These are phyloP conservation scores for Prinsepia uniflora DNA, from an alignment of 306 rosid genomes.

Conservation along the genomic window DNA sequence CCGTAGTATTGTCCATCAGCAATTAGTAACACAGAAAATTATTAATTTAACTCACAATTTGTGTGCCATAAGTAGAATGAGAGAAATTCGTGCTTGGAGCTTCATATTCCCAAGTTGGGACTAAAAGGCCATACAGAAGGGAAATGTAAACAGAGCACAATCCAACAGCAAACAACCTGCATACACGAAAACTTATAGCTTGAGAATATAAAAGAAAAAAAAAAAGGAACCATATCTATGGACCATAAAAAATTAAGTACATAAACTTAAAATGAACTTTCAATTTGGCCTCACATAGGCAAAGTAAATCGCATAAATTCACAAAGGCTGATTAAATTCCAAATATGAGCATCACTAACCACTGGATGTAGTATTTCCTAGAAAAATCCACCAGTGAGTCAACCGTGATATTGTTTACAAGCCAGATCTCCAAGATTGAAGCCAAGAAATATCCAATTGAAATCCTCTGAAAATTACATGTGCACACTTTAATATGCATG, in stretches of 20 bases:
- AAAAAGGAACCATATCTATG: slow-evolving; percentile 3
- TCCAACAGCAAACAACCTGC: slow-evolving; percentile 58
- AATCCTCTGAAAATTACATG: slow-evolving; percentile 54
- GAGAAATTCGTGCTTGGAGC: slow-evolving; percentile 29
- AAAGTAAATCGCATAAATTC: no score
- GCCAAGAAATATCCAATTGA: slow-evolving; percentile 72
- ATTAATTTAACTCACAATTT: slow-evolving; percentile 41
- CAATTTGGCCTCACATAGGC: background rate
- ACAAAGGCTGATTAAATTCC: background rate
- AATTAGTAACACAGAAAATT: slow-evolving; percentile 1
- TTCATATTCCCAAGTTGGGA: slow-evolving; percentile 55
- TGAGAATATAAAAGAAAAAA: slow-evolving; percentile 15
- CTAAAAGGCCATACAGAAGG: slow-evolving; percentile 56
- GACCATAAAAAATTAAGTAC: background rate
- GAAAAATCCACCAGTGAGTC: slow-evolving; percentile 48
- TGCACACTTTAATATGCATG: slow-evolving; percentile 16
- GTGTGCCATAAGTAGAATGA: slow-evolving; percentile 30
- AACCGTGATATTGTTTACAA: slow-evolving; percentile 45
- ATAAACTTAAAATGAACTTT: background rate
- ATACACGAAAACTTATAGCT: slow-evolving; percentile 24
- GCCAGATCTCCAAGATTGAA: slow-evolving; percentile 70
- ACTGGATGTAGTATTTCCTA: slow-evolving; percentile 68
- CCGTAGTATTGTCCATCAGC: background rate
- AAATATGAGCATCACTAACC: slow-evolving; percentile 48
- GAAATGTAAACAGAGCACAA: slow-evolving; percentile 58